Conservation (phyloP, 2,329 filamentous ascomycete genomes). For the Trichoderma endophyticum region DNA sequence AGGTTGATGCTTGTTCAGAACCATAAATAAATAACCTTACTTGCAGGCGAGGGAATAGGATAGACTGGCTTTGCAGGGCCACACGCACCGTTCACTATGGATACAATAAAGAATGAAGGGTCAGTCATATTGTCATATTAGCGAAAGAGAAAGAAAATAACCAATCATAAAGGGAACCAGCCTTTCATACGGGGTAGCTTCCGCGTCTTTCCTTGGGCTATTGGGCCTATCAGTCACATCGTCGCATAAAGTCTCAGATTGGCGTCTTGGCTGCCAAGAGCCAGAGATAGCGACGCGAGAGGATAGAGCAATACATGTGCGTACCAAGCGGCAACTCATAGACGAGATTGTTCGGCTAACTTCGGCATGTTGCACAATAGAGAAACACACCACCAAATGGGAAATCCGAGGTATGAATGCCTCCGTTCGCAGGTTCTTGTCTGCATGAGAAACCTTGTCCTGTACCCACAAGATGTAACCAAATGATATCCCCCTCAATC, state of each 20-base stretch:
- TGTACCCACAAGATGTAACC: neutral
- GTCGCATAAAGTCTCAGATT: neutral
- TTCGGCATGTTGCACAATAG: neutral
- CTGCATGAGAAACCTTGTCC: neutral
- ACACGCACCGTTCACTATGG: neutral
- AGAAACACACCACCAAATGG: neutral
- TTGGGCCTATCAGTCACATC: neutral
- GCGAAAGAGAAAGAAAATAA: neutral
- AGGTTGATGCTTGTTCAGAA: neutral
- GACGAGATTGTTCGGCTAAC: neutral
- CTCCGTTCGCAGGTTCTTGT: neutral
- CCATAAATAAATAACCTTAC: conserved; percentile 12
- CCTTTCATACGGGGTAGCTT: neutral
- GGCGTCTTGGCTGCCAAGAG: neutral
- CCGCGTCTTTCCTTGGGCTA: neutral
- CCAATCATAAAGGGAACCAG: neutral
- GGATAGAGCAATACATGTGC: neutral
- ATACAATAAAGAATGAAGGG: neutral
- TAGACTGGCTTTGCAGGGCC: too few species aligned
- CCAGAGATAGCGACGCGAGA: neutral
- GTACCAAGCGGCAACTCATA: neutral
- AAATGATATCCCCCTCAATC: neutral
- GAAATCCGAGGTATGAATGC: neutral
- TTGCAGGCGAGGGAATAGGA: neutral
- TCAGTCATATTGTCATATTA: neutral